Evolutionary conservation across 106 monocot species (phyloP).

Genomic region (Allium fistulosum): DNA sequence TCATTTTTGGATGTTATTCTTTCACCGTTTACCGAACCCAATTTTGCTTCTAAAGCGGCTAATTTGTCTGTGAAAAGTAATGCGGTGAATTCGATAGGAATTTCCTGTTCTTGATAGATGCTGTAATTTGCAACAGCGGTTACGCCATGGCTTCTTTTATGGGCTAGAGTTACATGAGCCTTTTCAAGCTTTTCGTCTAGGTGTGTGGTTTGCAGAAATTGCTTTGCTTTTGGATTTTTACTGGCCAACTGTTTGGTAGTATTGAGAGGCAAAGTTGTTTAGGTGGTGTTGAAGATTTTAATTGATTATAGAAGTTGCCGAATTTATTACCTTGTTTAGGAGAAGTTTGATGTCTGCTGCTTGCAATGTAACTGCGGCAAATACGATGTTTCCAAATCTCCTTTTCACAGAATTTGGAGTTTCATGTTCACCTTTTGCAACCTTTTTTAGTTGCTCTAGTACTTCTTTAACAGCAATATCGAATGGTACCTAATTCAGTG

Average conservation of each 20-base stretch:
- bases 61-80: slow-evolving; percentile 72
- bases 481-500: slow-evolving; percentile 67
- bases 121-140: slow-evolving; percentile 74
- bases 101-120: slow-evolving; percentile 33
- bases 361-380: slow-evolving; percentile 84
- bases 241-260: slow-evolving; percentile 36
- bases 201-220: slow-evolving; percentile 34
- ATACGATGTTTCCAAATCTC: slow-evolving; percentile 85
- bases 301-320: no score
- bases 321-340: slow-evolving; percentile 46
- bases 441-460: slow-evolving; percentile 65
- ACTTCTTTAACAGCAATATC: slow-evolving; percentile 69
- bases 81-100: slow-evolving; percentile 67
- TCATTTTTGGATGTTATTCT: slow-evolving; percentile 55
- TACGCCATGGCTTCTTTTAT: slow-evolving; percentile 91
- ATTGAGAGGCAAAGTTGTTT: not conserved
- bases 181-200: slow-evolving; percentile 40
- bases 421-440: slow-evolving; percentile 54
- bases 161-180: slow-evolving; percentile 87
- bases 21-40: slow-evolving; percentile 69
- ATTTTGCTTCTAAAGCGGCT: slow-evolving; percentile 65
- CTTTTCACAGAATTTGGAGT: slow-evolving; percentile 63
- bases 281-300: not conserved
- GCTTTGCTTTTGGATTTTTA: slow-evolving; percentile 20
- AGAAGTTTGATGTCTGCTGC: slow-evolving; percentile 30